These are phyloP conservation scores for Beauveria pseudobassiana DNA, from an alignment of 2,329 filamentous ascomycete genomes.

Conservation along the genomic window DNA sequence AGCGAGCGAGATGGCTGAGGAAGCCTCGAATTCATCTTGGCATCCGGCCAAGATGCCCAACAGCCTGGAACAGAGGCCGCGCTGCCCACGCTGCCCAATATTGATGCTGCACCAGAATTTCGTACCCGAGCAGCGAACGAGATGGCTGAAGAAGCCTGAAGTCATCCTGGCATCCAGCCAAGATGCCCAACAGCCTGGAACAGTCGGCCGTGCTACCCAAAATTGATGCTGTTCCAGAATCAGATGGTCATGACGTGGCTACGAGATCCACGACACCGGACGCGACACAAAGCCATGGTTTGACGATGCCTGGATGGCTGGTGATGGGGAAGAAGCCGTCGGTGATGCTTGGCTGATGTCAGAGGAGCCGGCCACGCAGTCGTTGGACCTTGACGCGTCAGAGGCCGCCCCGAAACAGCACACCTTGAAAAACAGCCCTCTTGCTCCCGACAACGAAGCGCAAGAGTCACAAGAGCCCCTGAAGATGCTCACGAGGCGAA, in stretches of 20 bases:
- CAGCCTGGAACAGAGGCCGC: slow-evolving; percentile 12
- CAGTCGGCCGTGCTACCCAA: neutral
- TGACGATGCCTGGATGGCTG: slow-evolving; percentile 14
- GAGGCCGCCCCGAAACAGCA: neutral
- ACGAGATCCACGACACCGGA: slow-evolving; percentile 1
- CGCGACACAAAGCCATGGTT: neutral
- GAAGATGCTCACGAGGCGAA: neutral
- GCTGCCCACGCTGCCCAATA: neutral
- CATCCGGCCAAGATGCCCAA: slow-evolving; percentile 35
- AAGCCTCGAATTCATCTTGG: slow-evolving; percentile 30
- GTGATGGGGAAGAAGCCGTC: slow-evolving; percentile 18
- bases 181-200: slow-evolving; percentile 27
- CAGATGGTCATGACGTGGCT: neutral
- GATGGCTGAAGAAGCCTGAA: slow-evolving; percentile 31
- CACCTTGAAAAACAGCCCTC: neutral
- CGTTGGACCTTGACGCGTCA: neutral
- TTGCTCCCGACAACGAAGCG: neutral
- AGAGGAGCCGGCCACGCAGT: neutral
- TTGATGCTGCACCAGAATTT: neutral
- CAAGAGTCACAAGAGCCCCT: neutral
- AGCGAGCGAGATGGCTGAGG: slow-evolving; percentile 26
- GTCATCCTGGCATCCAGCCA: slow-evolving; percentile 34
- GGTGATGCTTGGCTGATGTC: slow-evolving; percentile 18
- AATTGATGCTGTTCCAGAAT: neutral
- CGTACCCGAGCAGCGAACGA: neutral